Base-by-base conservation (phyloP, 2,329 filamentous ascomycete species). In the Teratosphaeria zuluensis region DNA sequence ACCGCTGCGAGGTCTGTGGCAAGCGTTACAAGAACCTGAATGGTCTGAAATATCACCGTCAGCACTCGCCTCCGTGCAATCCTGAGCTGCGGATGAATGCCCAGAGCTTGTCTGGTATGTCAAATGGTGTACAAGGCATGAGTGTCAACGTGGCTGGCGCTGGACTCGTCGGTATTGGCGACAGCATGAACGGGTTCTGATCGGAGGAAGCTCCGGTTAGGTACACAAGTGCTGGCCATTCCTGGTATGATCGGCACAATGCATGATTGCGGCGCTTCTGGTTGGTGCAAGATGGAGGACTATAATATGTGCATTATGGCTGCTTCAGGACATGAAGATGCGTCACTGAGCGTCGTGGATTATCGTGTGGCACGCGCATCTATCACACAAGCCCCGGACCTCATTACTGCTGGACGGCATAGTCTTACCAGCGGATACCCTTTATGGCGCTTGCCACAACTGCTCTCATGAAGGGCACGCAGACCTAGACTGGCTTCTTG, bases 21-120 rank as follows among this genome's bases (percentile, higher is more conserved):
- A 99, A 99, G 79, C 88, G 94, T 56, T 99, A 99, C 78, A 99
- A 99, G 85, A 99, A 99, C 71, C 76, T 99, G 61, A 99, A 99
- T 75, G 94, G 94, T 6, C 83, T 99, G 62, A 99, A 99, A 84
- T 99, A 99, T 72, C 85, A 88, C 69, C 71, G 78, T 59, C 73
- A 80, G 65, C 76, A 96, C 73, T 94, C 90, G 12, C 87, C 90
- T 28, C 88, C 88, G 56, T 96, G 92, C 78, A 95, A 95, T 69
- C 90, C 91, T 0, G 91, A 96, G 62, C 84, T 87, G 63, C 82
- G 84, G 68, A 72, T 83, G 57, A 78, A 78, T 53, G 70, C 58
- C 5, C 16, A 58, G 12, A 59, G 46, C 33, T 46, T 61, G 30
- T 55, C 57, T 35, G 54, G 57, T 46, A 33, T 61, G 35, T 42